phyloP scores from a whole-genome alignment of 108 stramenopile species.

The Stephanodiscus minutulus region DNA sequence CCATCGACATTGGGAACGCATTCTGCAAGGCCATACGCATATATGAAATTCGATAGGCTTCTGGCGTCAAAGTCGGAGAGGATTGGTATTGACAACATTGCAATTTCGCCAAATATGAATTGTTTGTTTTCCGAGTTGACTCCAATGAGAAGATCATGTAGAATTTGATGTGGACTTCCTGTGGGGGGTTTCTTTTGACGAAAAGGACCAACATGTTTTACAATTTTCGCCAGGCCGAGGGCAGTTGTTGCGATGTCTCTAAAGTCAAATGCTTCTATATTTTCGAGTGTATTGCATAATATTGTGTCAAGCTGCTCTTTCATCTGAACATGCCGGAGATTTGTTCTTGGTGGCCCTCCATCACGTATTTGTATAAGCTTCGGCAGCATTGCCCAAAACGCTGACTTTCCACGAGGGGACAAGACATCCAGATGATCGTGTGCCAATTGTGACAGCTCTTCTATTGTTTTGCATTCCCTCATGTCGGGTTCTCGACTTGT shows the following conservation, averaged over 20 bases:
- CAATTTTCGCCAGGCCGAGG: background rate
- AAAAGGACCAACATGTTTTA: background rate
- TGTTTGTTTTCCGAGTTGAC: background rate
- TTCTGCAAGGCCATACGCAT: slow-evolving; percentile 6
- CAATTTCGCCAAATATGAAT: background rate
- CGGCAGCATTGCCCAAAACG: background rate
- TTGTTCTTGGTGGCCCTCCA: too few species aligned
- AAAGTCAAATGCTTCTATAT: background rate
- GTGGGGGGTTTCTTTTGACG: background rate
- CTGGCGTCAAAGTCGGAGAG: slow-evolving; percentile 8
- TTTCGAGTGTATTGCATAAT: background rate
- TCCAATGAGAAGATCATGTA: slow-evolving; percentile 1
- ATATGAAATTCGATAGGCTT: slow-evolving; percentile 7
- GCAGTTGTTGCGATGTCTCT: background rate
- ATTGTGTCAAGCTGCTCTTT: background rate
- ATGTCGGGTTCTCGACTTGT: background rate
- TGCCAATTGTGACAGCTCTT: background rate
- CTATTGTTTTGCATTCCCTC: background rate
- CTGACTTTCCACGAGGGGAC: background rate
- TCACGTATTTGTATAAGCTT: background rate
- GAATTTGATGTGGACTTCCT: background rate
- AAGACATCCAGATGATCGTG: background rate
- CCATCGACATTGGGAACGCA: slow-evolving; percentile 6
- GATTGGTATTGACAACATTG: background rate
- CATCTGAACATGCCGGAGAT: background rate